A percentile compares a stretch with the other conserved stretches of the same genome.
phyloP scores from a whole-genome alignment of 1,284 basidiomycete species.

The Exsudoporus floridanus region DNA sequence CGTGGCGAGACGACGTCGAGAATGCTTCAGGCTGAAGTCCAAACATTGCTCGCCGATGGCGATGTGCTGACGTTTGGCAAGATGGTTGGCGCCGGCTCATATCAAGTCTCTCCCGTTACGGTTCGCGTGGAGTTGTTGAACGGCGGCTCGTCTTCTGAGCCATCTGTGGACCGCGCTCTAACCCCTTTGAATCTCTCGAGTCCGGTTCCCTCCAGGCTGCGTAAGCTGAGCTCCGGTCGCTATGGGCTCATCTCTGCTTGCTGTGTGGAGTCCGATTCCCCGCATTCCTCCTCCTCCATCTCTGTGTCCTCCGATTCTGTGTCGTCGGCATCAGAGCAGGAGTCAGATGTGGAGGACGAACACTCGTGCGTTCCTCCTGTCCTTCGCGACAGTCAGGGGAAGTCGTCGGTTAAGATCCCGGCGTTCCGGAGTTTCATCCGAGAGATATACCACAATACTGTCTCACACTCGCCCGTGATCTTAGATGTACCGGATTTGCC shows the following conservation, averaged over 20 bases:
- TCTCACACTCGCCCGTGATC: slow-evolving; percentile 8
- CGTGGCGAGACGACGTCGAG: slow-evolving; percentile 21
- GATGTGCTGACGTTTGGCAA: slow-evolving; percentile 74
- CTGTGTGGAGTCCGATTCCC: slow-evolving; percentile 36
- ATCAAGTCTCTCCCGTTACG: slow-evolving; percentile 58
- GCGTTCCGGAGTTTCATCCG: slow-evolving; percentile 34
- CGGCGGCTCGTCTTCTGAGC: slow-evolving; percentile 17
- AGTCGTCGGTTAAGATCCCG: slow-evolving; percentile 29
- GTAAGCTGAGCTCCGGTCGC: slow-evolving; percentile 40
- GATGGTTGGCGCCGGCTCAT: slow-evolving; percentile 57
- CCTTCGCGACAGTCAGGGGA: slow-evolving; percentile 21
- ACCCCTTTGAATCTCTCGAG: slow-evolving; percentile 11
- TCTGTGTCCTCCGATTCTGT: slow-evolving; percentile 36
- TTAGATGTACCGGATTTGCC: slow-evolving; percentile 11
- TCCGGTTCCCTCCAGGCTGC: slow-evolving; percentile 13
- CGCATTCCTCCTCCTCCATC: slow-evolving; percentile 37
- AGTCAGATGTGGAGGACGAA: slow-evolving; percentile 60
- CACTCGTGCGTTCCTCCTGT: slow-evolving; percentile 16
- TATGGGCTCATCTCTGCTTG: slow-evolving; percentile 53
- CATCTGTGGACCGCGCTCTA: slow-evolving; percentile 1
- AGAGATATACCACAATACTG: slow-evolving; percentile 27
- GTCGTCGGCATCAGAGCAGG: slow-evolving; percentile 39
- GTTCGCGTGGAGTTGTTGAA: slow-evolving; percentile 56
- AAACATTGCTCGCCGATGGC: slow-evolving; percentile 53
- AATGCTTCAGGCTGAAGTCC: slow-evolving; percentile 35